Conservation (phyloP, 805 yeast genomes). For the Wickerhamiella australiensis region DNA sequence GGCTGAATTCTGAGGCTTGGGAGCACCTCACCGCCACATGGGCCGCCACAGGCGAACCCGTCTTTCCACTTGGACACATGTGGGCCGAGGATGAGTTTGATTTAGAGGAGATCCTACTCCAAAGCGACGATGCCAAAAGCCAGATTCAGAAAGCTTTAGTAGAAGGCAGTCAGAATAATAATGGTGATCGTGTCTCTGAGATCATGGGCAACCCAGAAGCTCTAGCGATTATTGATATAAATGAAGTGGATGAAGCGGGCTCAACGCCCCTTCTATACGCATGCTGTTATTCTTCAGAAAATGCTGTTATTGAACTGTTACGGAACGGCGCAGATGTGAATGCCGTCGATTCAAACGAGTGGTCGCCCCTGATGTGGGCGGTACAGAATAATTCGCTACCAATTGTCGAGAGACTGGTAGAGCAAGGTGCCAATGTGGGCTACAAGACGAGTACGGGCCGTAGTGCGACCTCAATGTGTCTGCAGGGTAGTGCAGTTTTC, state of each 20-base stretch:
- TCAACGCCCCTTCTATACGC: slow-evolving; percentile 32
- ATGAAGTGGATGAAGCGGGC: slow-evolving; percentile 30
- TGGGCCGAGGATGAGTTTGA: slow-evolving; percentile 16
- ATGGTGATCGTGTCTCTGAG: slow-evolving; percentile 22
- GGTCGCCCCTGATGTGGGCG: slow-evolving; percentile 75
- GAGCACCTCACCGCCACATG: too few species aligned
- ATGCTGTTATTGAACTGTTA: slow-evolving; percentile 28
- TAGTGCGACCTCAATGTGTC: slow-evolving; percentile 45
- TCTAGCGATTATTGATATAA: slow-evolving; percentile 23
- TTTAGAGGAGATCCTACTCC: slow-evolving; percentile 19
- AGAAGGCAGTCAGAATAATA: slow-evolving; percentile 30
- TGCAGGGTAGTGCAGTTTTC: slow-evolving; percentile 44
- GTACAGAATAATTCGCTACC: slow-evolving; percentile 47
- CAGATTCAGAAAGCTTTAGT: slow-evolving; percentile 26
- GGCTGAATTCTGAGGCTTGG: too few species aligned
- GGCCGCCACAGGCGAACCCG: too few species aligned
- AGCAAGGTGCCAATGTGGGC: slow-evolving; percentile 34
- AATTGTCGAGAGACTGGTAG: slow-evolving; percentile 45
- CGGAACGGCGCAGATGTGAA: slow-evolving; percentile 30
- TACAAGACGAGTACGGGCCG: slow-evolving; percentile 36
- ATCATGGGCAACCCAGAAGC: slow-evolving; percentile 24
- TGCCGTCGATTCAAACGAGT: slow-evolving; percentile 29
- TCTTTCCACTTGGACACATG: slow-evolving; percentile 1
- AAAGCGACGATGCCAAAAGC: slow-evolving; percentile 14
- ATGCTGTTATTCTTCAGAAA: slow-evolving; percentile 32